These are phyloP conservation scores for Ustilago xerochloae DNA, from an alignment of 1,284 basidiomycete genomes.

Conservation along the genomic window DNA sequence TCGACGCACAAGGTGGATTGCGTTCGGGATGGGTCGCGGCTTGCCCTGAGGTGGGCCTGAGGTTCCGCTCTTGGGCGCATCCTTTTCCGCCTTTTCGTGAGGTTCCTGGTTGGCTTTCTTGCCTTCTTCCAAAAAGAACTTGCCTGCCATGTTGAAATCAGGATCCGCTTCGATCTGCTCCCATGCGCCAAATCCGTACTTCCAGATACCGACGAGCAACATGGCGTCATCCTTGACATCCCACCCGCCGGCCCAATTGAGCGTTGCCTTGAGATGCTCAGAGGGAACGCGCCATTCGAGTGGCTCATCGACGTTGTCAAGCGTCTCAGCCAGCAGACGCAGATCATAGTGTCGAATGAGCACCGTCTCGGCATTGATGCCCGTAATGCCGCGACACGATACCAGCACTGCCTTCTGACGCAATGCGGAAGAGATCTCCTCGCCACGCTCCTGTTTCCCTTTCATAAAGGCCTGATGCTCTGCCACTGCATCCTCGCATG, in stretches of 20 bases:
- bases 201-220: conserved; percentile 90
- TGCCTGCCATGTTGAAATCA: conserved; percentile 83
- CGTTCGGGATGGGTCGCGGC: conserved; percentile 62
- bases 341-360: conserved; percentile 90
- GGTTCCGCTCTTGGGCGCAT: conserved; percentile 38
- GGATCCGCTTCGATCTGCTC: conserved; percentile 91
- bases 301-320: conserved; percentile 74
- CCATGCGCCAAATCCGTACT: conserved; percentile 97
- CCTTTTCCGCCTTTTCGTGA: conserved; percentile 39
- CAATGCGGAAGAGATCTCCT: conserved; percentile 71
- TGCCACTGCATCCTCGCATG: conserved; percentile 84
- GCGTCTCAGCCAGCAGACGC: conserved; percentile 80
- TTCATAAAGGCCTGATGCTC: conserved; percentile 76
- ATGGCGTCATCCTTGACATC: conserved; percentile 90
- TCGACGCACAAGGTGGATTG: conserved; percentile 90
- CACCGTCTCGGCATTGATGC: conserved; percentile 97
- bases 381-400: conserved; percentile 85
- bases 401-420: conserved; percentile 96
- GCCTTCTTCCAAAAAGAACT: conserved; percentile 97
- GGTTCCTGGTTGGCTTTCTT: conserved; percentile 71
- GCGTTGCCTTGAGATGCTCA: conserved; percentile 89
- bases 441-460: conserved; percentile 76
- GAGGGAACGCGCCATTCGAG: conserved; percentile 87
- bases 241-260: conserved; percentile 97
- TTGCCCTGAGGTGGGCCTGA: conserved; percentile 52